A percentile compares a stretch with the other conserved stretches of the same genome.
phyloP scores from a whole-genome alignment of 805 yeast genomes.

The Myxozyma geophila region DNA sequence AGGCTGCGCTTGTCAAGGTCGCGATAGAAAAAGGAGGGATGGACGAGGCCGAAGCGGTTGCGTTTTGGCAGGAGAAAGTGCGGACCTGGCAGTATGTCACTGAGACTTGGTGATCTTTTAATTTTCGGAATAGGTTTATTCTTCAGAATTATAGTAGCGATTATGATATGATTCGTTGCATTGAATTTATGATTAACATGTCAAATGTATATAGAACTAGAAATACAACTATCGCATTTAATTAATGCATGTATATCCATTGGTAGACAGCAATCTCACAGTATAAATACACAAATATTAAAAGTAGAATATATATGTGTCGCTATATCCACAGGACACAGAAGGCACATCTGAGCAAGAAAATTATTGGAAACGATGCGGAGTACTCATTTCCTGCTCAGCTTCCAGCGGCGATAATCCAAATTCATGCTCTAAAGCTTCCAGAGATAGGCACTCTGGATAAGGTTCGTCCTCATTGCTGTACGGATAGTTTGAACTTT shows the following conservation, averaged over 20 bases:
- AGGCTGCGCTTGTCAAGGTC: slow-evolving; percentile 35
- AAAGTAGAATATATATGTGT: too few relatives aligned
- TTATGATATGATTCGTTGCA: neutral
- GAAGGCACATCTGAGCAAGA: too few relatives aligned
- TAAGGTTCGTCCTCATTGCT: too few relatives aligned
- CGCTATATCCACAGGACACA: too few relatives aligned
- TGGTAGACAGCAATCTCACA: too few relatives aligned
- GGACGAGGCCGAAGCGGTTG: slow-evolving; percentile 32
- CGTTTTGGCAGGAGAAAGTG: slow-evolving; percentile 37
- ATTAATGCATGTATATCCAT: neutral
- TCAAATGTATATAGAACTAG: neutral
- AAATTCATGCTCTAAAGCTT: too few relatives aligned
- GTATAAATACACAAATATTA: too few relatives aligned
- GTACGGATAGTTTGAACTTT: too few relatives aligned
- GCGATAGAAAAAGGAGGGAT: slow-evolving; percentile 36
- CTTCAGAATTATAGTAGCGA: neutral
- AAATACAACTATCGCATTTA: neutral
- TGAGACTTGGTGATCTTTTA: slow-evolving; percentile 30
- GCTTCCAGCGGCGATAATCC: too few relatives aligned
- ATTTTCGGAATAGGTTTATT: neutral
- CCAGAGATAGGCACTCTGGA: too few relatives aligned
- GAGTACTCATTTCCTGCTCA: too few relatives aligned
- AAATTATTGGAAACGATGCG: too few relatives aligned
- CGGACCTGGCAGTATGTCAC: slow-evolving; percentile 34
- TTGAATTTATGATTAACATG: neutral